Conservation (phyloP, 352 stramenopile species). For the Phytophthora sp. region DNA sequence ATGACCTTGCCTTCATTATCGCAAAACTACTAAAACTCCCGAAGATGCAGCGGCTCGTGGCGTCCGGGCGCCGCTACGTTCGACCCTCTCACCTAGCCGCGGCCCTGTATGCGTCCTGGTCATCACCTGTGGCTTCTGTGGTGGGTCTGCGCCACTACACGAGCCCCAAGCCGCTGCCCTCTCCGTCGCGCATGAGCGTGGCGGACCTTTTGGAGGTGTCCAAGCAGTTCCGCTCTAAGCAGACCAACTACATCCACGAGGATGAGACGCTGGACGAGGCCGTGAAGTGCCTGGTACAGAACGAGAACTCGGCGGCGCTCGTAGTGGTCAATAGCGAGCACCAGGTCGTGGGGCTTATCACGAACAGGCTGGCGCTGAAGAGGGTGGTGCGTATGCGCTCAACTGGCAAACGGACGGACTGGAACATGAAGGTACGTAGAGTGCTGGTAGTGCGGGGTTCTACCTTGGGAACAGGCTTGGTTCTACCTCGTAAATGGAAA, state of each 20-base stretch:
- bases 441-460: neutral
- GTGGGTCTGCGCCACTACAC: constrained; percentile 12
- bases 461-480: no score
- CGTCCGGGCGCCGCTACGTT: constrained; percentile 16
- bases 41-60: constrained; percentile 23
- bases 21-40: neutral
- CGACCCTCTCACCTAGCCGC: constrained; percentile 6
- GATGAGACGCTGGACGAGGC: constrained; percentile 71
- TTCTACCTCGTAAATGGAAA: no score
- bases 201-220: constrained; percentile 74
- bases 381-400: constrained; percentile 67
- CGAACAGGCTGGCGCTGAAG: constrained; percentile 73
- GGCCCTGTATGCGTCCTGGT: constrained; percentile 2
- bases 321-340: constrained; percentile 74
- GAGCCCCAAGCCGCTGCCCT: constrained; percentile 35
- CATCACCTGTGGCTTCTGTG: neutral
- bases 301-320: constrained; percentile 80
- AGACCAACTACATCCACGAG: constrained; percentile 76
- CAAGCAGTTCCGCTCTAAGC: constrained; percentile 75
- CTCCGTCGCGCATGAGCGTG: constrained; percentile 60
- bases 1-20: no score
- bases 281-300: constrained; percentile 63
- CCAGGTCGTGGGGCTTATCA: constrained; percentile 80
- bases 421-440: constrained; percentile 59
- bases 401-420: constrained; percentile 43